Evolutionary conservation across 805 yeast species (phyloP).

Genomic region (Wickerhamomyces subpelliculosus): DNA sequence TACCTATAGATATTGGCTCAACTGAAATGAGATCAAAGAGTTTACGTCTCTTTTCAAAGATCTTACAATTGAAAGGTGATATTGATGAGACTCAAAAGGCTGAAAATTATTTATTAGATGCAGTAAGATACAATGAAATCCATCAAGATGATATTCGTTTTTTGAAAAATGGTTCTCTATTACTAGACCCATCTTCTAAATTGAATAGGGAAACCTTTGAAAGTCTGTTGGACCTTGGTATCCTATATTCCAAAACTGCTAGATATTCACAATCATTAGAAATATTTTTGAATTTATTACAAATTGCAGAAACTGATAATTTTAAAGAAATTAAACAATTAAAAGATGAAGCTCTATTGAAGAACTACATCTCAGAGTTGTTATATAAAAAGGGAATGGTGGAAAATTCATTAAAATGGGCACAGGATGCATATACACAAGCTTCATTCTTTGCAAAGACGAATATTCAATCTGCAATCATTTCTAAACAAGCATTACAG

Average conservation of each 20-base stretch:
- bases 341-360: slow-evolving; percentile 26
- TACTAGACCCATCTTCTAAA: slow-evolving; percentile 7
- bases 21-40: slow-evolving; percentile 19
- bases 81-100: slow-evolving; percentile 14
- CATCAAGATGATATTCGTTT: slow-evolving; percentile 14
- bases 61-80: slow-evolving; percentile 16
- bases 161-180: slow-evolving; percentile 11
- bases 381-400: slow-evolving; percentile 29
- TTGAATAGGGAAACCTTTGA: slow-evolving; percentile 17
- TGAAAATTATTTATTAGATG: slow-evolving; percentile 24
- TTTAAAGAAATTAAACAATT: slow-evolving; percentile 5
- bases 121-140: slow-evolving; percentile 20
- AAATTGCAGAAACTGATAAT: slow-evolving; percentile 6
- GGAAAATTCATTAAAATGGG: slow-evolving; percentile 32
- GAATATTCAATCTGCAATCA: slow-evolving; percentile 30
- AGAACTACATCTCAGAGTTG: slow-evolving; percentile 36
- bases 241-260: slow-evolving; percentile 13
- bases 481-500: slow-evolving; percentile 29
- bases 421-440: slow-evolving; percentile 30
- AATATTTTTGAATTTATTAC: slow-evolving; percentile 26
- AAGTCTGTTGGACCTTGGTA: slow-evolving; percentile 20
- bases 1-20: slow-evolving; percentile 24
- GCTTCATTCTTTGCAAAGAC: slow-evolving; percentile 24
- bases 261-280: slow-evolving; percentile 22
- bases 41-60: slow-evolving; percentile 30